phyloP scores from a whole-genome alignment of 805 yeast species.

The Saccharomycopsis lassenensis region DNA sequence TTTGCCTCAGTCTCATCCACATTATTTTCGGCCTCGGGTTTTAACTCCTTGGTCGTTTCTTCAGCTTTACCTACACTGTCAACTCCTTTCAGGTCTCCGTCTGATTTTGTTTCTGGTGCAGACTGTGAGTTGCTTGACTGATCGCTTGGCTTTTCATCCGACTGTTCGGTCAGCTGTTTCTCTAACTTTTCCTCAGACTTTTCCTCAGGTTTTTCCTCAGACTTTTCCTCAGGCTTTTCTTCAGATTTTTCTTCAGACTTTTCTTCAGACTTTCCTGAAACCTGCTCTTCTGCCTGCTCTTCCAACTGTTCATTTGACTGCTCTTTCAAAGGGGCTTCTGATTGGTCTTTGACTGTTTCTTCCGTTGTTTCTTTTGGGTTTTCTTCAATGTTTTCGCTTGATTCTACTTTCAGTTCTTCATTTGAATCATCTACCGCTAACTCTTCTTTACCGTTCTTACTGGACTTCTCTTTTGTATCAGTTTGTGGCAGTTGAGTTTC shows the following conservation, averaged over 20 bases:
- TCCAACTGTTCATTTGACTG: no score
- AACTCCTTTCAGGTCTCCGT: slow-evolving; percentile 10
- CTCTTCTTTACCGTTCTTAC: slow-evolving; percentile 9
- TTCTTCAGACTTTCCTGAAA: not conserved
- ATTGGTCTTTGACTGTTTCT: not conserved
- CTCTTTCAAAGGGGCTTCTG: not conserved
- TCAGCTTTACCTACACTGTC: not conserved
- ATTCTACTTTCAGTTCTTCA: no score
- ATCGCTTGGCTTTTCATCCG: slow-evolving; percentile 8
- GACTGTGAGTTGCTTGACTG: no score
- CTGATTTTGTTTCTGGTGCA: slow-evolving; percentile 12
- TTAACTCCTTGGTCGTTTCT: not conserved
- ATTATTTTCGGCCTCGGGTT: not conserved
- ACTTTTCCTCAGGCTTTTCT: slow-evolving; percentile 6
- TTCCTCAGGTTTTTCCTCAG: slow-evolving; percentile 12
- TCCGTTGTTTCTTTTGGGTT: not conserved
- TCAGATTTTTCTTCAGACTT: slow-evolving; percentile 1
- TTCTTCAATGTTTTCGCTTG: no score
- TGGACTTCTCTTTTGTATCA: slow-evolving; percentile 5
- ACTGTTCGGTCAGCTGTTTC: slow-evolving; percentile 3
- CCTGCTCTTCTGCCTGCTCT: slow-evolving; percentile 1
- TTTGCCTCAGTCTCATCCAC: not conserved
- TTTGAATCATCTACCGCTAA: slow-evolving; percentile 12
- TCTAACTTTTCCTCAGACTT: slow-evolving; percentile 5
- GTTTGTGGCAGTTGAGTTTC: slow-evolving; percentile 5